Conservation (phyloP, 306 rosid species). For the Gillenia trifoliata region DNA sequence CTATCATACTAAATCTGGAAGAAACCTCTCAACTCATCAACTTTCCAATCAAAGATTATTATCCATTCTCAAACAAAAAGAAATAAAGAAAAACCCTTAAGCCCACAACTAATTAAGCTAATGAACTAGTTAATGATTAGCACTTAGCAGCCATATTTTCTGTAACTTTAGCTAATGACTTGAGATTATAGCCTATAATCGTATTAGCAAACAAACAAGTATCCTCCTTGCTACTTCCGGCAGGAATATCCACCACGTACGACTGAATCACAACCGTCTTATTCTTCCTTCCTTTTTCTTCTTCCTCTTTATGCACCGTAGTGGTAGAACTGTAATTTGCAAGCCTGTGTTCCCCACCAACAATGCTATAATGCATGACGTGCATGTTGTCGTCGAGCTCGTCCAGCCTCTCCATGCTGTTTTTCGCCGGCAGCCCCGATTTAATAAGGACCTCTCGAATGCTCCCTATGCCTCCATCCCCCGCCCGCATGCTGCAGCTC, state of each 20-base stretch:
- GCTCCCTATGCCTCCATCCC: constrained; percentile 50
- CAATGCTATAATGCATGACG: constrained; percentile 46
- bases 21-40: neutral
- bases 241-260: constrained; percentile 59
- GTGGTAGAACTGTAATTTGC: constrained; percentile 51
- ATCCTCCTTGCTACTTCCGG: constrained; percentile 48
- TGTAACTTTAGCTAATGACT: constrained; percentile 44
- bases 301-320: constrained; percentile 41
- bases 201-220: constrained; percentile 53
- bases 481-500: constrained; percentile 39
- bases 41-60: neutral
- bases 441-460: constrained; percentile 38
- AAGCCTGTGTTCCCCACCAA: constrained; percentile 68
- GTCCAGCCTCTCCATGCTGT: constrained; percentile 54
- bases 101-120: neutral
- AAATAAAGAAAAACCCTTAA: no score
- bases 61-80: no score
- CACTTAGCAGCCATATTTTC: constrained; percentile 20
- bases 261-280: constrained; percentile 58
- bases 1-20: neutral
- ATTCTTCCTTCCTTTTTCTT: neutral
- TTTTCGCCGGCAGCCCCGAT: constrained; percentile 52
- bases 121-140: neutral
- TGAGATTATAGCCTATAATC: constrained; percentile 50
- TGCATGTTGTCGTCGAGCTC: constrained; percentile 43